Conservation (phyloP, 1,139 yeast genomes). For the Groenewaldozyma auringiensis region DNA sequence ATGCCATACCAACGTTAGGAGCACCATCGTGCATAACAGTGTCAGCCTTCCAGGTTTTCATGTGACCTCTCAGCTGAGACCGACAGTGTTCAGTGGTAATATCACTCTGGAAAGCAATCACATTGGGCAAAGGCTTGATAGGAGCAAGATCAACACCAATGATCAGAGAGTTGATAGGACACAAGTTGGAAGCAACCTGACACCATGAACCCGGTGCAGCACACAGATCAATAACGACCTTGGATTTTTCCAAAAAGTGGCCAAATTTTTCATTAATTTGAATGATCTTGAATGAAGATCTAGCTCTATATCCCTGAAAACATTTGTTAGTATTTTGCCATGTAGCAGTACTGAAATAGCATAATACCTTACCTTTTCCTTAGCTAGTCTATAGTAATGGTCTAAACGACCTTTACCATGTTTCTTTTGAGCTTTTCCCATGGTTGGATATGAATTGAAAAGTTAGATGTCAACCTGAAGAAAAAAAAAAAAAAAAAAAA, state of each 20-base stretch:
- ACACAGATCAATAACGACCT: constrained; percentile 94
- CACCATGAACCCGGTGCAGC: constrained; percentile 99
- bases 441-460: constrained; percentile 20
- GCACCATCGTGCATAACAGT: constrained; percentile 99
- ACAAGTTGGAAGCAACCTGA: constrained; percentile 90
- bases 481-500: constrained; percentile 5
- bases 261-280: constrained; percentile 97
- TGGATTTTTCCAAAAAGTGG: constrained; percentile 90
- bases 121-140: constrained; percentile 87
- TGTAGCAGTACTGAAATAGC: constrained; percentile 6
- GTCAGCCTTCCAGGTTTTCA: constrained; percentile 99
- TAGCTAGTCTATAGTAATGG: constrained; percentile 90
- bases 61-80: constrained; percentile 83
- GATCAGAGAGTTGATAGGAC: constrained; percentile 87
- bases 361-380: constrained; percentile 50
- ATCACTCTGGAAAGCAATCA: constrained; percentile 90
- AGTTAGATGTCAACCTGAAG: neutral
- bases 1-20: constrained; percentile 97
- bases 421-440: constrained; percentile 95
- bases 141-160: constrained; percentile 98
- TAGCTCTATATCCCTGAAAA: constrained; percentile 80
- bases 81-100: constrained; percentile 98
- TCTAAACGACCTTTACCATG: constrained; percentile 98
- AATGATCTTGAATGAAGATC: constrained; percentile 92
- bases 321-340: neutral